Evolutionary conservation across 2,329 filamentous ascomycete genomes (phyloP), one percentile per base, ranked within the genome.

Genomic region (Nemania diffusa): DNA sequence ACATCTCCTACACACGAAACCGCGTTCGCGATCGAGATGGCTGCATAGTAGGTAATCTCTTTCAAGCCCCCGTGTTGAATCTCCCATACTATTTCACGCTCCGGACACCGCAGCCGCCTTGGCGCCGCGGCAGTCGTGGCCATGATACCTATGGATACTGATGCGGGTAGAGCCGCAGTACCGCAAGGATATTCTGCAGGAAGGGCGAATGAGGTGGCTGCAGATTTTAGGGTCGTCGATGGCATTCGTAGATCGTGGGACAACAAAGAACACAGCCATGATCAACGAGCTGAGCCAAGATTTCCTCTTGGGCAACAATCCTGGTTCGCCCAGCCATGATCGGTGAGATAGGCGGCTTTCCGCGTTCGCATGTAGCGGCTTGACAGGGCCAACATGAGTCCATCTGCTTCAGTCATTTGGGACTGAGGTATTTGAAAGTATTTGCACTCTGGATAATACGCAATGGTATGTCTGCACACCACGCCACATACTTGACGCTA

Each of bases 241-340:
- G 34, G 34, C 24, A 50, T 56, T 56, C 44, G 60, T 57, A 44
- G 50, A 59, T 61, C 27, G 17, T 51, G 55, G 57, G 24, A 32
- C 26, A 37, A 17, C n/a, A 9, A 50, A 11, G 40, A 32, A 44
- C 67, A 64, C 58, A 69, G 67, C 67, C 67, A 66, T 69, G n/a
- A 48, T 61, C 15, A 34, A 32, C 20, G 34, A 64, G 63, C 59
- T 63, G 59, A 69, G 67, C 63, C 67, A 69, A 69, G 67, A 42
- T 52, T 52, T 44, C 40, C 40, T 34, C 2, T 61, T 29, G 3
- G 50, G 22, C 20, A 34, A 22, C 8, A 1, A 51, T 11, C 32
- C 4, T 7, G 24, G 32, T 24, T 44, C 46, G 8, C 32, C 20
- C 6, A 22, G n/a, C 32, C 29, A 55, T 24, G 34, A 44, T 32